phyloP scores from a whole-genome alignment of 2,329 filamentous ascomycete genomes.

The Lasiodiplodia sp. region DNA sequence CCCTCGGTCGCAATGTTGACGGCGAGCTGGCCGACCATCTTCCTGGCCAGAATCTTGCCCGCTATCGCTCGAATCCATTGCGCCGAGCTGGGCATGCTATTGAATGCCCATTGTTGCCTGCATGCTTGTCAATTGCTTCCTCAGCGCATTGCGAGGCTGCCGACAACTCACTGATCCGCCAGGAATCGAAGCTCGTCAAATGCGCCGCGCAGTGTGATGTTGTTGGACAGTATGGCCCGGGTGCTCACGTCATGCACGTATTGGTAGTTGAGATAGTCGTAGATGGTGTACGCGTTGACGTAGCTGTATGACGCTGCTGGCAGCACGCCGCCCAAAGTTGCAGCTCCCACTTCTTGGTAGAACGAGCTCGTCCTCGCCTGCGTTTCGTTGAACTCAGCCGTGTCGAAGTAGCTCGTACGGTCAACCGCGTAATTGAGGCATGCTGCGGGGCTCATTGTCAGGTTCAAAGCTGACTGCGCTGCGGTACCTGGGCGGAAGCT shows the following conservation, averaged over 20 bases:
- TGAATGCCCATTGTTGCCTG: slow-evolving; percentile 56
- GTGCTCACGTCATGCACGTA: slow-evolving; percentile 59
- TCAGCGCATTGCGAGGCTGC: no score
- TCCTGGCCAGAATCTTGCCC: slow-evolving; percentile 45
- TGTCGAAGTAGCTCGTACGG: slow-evolving; percentile 49
- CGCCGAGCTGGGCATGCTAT: slow-evolving; percentile 39
- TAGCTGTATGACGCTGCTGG: slow-evolving; percentile 53
- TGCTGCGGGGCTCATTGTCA: neutral
- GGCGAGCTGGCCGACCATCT: slow-evolving; percentile 43
- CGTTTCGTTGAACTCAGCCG: slow-evolving; percentile 50
- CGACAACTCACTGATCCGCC: slow-evolving; percentile 34
- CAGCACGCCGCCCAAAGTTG: slow-evolving; percentile 54
- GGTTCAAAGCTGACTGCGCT: neutral
- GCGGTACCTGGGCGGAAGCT: slow-evolving; percentile 49
- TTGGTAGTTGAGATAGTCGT: slow-evolving; percentile 64
- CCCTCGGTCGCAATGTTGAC: slow-evolving; percentile 39
- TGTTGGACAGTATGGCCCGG: slow-evolving; percentile 42
- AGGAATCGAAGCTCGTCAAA: slow-evolving; percentile 36
- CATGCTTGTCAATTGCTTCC: neutral
- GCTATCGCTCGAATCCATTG: slow-evolving; percentile 46
- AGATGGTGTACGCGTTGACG: slow-evolving; percentile 61
- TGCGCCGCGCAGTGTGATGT: slow-evolving; percentile 33
- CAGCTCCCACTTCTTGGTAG: slow-evolving; percentile 55
- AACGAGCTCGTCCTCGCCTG: slow-evolving; percentile 49
- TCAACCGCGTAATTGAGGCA: slow-evolving; percentile 38